Evolutionary conservation across 2,329 filamentous ascomycete species (phyloP).

Genomic region (Verticillium tricorpus): DNA sequence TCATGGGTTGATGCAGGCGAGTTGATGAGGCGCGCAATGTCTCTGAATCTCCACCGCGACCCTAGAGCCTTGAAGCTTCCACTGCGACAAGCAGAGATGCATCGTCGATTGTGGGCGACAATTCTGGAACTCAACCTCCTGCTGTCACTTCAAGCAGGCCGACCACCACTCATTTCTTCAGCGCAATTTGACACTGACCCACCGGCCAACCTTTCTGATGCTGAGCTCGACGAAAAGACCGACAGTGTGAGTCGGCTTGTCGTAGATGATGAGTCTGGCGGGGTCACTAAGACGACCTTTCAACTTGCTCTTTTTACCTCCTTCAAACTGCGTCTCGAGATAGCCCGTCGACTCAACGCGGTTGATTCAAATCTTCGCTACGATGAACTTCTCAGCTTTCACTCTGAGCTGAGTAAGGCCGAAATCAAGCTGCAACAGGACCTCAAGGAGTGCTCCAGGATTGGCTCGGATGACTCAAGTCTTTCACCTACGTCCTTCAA

Average conservation of each 20-base stretch:
- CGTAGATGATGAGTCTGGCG: not conserved
- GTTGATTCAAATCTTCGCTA: conserved; percentile 36
- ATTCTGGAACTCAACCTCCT: conserved; percentile 49
- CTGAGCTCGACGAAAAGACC: conserved; percentile 35
- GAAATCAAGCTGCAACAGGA: not conserved
- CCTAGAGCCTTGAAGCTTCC: conserved; percentile 29
- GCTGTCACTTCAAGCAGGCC: conserved; percentile 45
- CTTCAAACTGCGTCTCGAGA: conserved; percentile 34
- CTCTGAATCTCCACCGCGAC: conserved; percentile 54
- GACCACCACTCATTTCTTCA: conserved; percentile 38
- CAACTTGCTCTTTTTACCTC: conserved; percentile 41
- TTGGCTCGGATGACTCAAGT: not conserved
- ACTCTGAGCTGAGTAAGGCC: not conserved
- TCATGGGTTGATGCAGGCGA: conserved; percentile 46
- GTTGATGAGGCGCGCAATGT: conserved; percentile 46
- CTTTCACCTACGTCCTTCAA: not conserved
- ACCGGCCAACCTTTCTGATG: conserved; percentile 47
- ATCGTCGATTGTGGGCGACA: conserved; percentile 51
- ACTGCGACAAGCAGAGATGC: conserved; percentile 26
- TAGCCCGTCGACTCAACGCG: conserved; percentile 41
- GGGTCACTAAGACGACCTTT: conserved; percentile 40
- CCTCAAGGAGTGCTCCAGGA: not conserved
- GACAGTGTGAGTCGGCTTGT: no score
- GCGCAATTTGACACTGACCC: conserved; percentile 44
- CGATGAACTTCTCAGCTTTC: conserved; percentile 34